Evolutionary conservation across 371 early-diverging fungal genomes (phyloP).

Genomic region (Circinella minor): DNA sequence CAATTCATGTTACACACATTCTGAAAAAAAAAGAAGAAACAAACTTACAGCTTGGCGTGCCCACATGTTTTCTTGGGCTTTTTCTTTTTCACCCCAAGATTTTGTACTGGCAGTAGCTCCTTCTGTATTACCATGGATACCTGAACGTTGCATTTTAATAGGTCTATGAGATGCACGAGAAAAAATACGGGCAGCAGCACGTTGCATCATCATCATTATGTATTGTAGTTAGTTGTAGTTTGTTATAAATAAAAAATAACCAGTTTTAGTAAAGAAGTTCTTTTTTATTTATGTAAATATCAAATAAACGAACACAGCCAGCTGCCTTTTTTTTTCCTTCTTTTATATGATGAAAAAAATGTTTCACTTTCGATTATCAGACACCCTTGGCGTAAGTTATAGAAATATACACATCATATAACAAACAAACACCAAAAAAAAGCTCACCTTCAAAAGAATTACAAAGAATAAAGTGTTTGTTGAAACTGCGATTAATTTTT

Average conservation of each 20-base stretch:
- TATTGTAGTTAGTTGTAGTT: not conserved
- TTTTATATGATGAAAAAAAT: too few relatives aligned
- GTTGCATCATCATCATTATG: not conserved
- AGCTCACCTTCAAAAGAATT: too few relatives aligned
- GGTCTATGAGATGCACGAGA: not conserved
- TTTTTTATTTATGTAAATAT: too few relatives aligned
- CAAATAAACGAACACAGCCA: too few relatives aligned
- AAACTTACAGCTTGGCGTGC: slow-evolving; percentile 42
- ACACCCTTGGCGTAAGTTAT: too few relatives aligned
- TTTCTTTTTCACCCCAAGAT: slow-evolving; percentile 49
- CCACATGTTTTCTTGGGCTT: slow-evolving; percentile 51
- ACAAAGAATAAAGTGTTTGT: too few relatives aligned
- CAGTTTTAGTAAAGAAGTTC: too few relatives aligned
- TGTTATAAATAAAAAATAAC: not conserved
- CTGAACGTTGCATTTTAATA: slow-evolving; percentile 11
- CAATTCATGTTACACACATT: not conserved
- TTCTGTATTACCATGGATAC: slow-evolving; percentile 19
- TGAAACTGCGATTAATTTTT: too few relatives aligned
- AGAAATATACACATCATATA: too few relatives aligned
- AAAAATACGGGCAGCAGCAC: not conserved
- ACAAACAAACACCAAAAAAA: too few relatives aligned
- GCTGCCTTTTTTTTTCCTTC: too few relatives aligned
- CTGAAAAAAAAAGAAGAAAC: not conserved
- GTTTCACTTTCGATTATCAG: too few relatives aligned
- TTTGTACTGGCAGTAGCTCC: slow-evolving; percentile 39